phyloP scores from a whole-genome alignment of 108 stramenopile genomes.

The Cyclotella baltica region DNA sequence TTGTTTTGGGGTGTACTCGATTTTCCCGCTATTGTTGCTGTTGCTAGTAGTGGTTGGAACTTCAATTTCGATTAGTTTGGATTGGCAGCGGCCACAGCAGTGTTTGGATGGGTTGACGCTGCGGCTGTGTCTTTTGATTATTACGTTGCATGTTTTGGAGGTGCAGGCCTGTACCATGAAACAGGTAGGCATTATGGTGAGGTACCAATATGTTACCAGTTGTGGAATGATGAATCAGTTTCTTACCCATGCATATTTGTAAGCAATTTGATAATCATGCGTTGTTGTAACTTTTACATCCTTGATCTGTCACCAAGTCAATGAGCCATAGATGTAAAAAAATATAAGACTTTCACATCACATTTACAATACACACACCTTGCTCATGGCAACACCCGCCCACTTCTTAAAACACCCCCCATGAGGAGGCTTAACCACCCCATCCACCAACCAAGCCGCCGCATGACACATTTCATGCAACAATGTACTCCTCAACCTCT shows the following conservation, averaged over 20 bases:
- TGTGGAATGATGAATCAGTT: background rate
- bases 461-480: constrained; percentile 97
- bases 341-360: background rate
- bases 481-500: constrained; percentile 82
- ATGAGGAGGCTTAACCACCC: constrained; percentile 84
- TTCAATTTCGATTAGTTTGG: constrained; percentile 74
- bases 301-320: constrained; percentile 28
- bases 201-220: background rate
- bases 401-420: constrained; percentile 86
- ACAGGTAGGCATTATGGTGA: background rate
- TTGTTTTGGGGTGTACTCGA: constrained; percentile 60
- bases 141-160: constrained; percentile 49
- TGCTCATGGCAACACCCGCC: constrained; percentile 78
- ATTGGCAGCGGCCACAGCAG: constrained; percentile 74
- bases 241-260: constrained; percentile 78
- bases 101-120: constrained; percentile 67
- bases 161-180: constrained; percentile 53
- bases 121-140: constrained; percentile 76
- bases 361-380: constrained; percentile 11
- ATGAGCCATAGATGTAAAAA: background rate
- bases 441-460: constrained; percentile 93
- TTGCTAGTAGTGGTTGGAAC: too few relatives aligned
- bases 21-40: constrained; percentile 25
- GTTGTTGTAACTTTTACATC: constrained; percentile 83
- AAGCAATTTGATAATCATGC: constrained; percentile 80